These are phyloP conservation scores for Eragrostis curvula DNA, from an alignment of 176 grass and related monocot genomes.

Conservation along the genomic window DNA sequence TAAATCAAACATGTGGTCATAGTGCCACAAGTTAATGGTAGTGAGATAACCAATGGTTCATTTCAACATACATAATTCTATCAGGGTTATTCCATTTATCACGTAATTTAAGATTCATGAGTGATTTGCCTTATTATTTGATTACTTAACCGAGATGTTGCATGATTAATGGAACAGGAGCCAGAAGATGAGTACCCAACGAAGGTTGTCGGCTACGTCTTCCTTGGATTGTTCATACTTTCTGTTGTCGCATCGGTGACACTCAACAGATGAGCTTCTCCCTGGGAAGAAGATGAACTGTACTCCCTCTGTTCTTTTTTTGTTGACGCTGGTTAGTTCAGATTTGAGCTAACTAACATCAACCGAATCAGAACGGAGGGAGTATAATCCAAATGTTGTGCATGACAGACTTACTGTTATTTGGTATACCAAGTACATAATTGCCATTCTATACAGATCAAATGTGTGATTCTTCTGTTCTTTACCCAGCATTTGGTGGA, in stretches of 20 bases:
- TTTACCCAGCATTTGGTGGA: not conserved
- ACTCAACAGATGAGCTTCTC: slow-evolving; percentile 63
- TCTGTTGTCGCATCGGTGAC: slow-evolving; percentile 72
- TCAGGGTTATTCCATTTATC: not conserved
- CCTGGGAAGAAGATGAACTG: not conserved
- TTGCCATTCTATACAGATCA: slow-evolving; percentile 18
- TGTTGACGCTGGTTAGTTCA: no score
- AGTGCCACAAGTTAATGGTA: not conserved
- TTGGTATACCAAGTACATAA: not conserved
- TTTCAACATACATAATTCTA: not conserved
- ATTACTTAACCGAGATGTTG: not conserved
- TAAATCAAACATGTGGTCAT: not conserved
- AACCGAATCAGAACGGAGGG: no score
- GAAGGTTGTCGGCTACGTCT: slow-evolving; percentile 80
- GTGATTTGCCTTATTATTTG: not conserved
- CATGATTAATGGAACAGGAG: slow-evolving; percentile 61
- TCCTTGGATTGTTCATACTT: slow-evolving; percentile 66
- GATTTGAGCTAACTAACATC: no score
- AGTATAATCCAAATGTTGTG: not conserved
- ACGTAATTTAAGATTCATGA: not conserved
- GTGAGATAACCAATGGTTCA: no score
- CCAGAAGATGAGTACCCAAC: slow-evolving; percentile 84
- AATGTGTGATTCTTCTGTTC: not conserved
- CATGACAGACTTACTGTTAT: not conserved
- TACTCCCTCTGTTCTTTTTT: not conserved